phyloP scores from a whole-genome alignment of 2,329 filamentous ascomycete genomes.

The Arthrinium phaeospermum region DNA sequence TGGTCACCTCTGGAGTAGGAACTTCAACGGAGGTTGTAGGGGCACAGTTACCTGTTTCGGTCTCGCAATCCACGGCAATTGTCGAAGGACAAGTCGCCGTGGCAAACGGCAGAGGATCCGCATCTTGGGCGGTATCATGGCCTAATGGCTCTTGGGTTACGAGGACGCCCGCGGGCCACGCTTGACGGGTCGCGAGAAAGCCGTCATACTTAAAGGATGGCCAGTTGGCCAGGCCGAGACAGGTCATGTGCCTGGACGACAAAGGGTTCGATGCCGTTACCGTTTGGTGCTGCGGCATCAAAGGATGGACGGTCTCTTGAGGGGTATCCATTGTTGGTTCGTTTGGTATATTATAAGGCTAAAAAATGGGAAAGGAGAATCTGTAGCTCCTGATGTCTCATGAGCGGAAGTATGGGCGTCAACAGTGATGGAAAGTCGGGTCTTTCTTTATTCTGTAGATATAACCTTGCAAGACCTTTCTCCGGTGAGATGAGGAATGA shows the following conservation, averaged over 20 bases:
- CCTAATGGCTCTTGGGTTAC: not conserved
- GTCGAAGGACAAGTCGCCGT: not conserved
- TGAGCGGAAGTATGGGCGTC: too few species aligned
- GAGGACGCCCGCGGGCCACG: not conserved
- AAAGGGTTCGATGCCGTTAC: not conserved
- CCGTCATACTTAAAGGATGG: not conserved
- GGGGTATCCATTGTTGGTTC: not conserved
- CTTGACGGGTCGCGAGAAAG: not conserved
- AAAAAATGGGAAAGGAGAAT: not conserved
- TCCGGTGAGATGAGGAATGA: not conserved
- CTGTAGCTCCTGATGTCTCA: not conserved
- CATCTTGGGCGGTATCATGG: not conserved
- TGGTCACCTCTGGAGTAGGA: not conserved
- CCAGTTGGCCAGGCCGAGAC: not conserved
- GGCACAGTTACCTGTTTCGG: not conserved
- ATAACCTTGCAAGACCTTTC: not conserved
- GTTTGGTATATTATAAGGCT: not conserved
- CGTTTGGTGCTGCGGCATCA: not conserved
- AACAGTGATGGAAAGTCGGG: not conserved
- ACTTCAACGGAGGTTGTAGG: not conserved
- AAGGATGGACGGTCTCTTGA: not conserved
- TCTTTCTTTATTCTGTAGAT: not conserved
- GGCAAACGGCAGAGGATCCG: not conserved
- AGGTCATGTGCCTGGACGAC: not conserved
- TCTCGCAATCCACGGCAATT: not conserved